Percentiles rank a stretch among this genome's conserved stretches.
phyloP scores from a whole-genome alignment of 768 basidiomycete species.

The Tubosaeta brunneosetosa region DNA sequence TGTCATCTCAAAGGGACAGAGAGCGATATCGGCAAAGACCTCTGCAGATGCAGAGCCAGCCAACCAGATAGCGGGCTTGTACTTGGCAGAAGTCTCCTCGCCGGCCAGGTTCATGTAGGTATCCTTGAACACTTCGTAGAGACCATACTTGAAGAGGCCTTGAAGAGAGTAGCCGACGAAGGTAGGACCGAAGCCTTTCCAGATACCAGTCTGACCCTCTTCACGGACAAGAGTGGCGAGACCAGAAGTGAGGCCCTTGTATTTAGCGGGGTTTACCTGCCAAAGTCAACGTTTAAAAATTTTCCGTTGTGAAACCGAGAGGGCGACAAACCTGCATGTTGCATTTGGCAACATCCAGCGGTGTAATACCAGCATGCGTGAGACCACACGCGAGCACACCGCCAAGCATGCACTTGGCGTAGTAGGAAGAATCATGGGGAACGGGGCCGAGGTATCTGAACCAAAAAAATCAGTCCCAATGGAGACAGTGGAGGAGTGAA shows the following conservation, averaged over 20 bases:
- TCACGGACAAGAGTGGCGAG: slow-evolving; percentile 67
- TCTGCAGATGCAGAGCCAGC: slow-evolving; percentile 93
- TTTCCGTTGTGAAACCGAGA: neutral
- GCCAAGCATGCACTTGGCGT: slow-evolving; percentile 83
- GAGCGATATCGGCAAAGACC: slow-evolving; percentile 92
- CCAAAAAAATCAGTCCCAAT: neutral
- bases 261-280: slow-evolving; percentile 74
- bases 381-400: slow-evolving; percentile 84
- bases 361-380: slow-evolving; percentile 85
- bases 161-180: slow-evolving; percentile 91
- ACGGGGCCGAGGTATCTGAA: slow-evolving; percentile 64
- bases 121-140: slow-evolving; percentile 97
- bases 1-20: slow-evolving; percentile 93
- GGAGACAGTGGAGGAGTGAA: neutral
- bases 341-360: slow-evolving; percentile 85
- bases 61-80: slow-evolving; percentile 90
- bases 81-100: slow-evolving; percentile 70
- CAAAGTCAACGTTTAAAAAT: neutral
- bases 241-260: slow-evolving; percentile 58
- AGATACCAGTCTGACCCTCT: slow-evolving; percentile 81
- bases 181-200: slow-evolving; percentile 94
- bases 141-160: slow-evolving; percentile 98
- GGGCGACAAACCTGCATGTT: slow-evolving; percentile 73
- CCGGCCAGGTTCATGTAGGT: slow-evolving; percentile 85
- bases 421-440: slow-evolving; percentile 71